A percentile compares a stretch with the other conserved stretches of the same genome.
These are phyloP conservation scores for Pichia sp. DNA, from an alignment of 1,139 yeast genomes.

Conservation along the genomic window DNA sequence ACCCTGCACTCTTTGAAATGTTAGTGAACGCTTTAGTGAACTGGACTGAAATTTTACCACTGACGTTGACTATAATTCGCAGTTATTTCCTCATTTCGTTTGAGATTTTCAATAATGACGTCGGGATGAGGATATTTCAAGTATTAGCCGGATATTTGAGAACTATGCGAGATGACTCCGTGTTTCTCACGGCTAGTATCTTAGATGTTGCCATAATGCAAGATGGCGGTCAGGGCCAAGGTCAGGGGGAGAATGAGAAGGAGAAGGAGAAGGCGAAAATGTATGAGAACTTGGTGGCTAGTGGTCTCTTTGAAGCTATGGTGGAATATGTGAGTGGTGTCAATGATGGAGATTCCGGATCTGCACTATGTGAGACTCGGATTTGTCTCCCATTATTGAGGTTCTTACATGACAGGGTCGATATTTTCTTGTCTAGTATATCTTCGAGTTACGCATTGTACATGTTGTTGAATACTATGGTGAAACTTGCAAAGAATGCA, in stretches of 20 bases:
- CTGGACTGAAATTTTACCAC: conserved; percentile 72
- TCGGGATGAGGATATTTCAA: conserved; percentile 37
- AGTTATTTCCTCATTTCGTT: conserved; percentile 62
- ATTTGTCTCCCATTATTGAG: conserved; percentile 41
- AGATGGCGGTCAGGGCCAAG: too few relatives aligned
- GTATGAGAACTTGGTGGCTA: conserved; percentile 34
- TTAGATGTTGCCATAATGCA: conserved; percentile 48
- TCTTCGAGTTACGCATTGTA: conserved; percentile 19
- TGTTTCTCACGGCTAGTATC: conserved; percentile 48
- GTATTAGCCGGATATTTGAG: conserved; percentile 50
- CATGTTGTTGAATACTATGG: conserved; percentile 33
- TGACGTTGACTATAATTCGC: conserved; percentile 59
- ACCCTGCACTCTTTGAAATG: conserved; percentile 33
- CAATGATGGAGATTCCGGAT: conserved; percentile 39
- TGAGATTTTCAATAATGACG: conserved; percentile 34
- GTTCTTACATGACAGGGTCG: conserved; percentile 19
- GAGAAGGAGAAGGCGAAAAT: conserved; percentile 19
- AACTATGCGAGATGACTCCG: conserved; percentile 65
- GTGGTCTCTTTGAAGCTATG: conserved; percentile 43
- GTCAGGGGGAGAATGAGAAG: too few relatives aligned
- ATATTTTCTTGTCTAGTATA: background rate
- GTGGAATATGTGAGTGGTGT: conserved; percentile 42
- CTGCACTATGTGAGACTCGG: conserved; percentile 48
- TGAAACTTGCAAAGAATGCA: conserved; percentile 15
- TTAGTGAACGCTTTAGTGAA: conserved; percentile 45